Evolutionary conservation across 106 monocot genomes (phyloP), one percentile per base, ranked within the genome.

Genomic region (Dendrobium chrysotoxum): DNA sequence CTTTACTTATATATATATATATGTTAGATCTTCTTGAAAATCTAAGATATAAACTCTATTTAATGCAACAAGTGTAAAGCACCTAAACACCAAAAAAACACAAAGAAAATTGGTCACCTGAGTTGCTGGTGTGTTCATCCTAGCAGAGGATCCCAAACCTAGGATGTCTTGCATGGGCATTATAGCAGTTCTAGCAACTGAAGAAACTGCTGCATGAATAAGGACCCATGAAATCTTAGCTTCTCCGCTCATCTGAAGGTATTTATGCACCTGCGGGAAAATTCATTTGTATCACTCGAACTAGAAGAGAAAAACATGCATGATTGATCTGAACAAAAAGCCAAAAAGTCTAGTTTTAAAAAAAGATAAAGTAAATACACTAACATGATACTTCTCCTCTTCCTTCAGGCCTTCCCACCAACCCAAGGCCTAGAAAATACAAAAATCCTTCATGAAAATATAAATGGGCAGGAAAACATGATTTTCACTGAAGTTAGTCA

Each of bases 41-140:
- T 35, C 35, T 35, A 35, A 35, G 35, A 35, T 35, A 35, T 35
- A 35, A 35, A 35, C 35, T 35, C 35, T 35, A 35, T 35, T 35
- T 35, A 35, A 35, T 0, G 35, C 35, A 35, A 35, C 35, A 35
- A 3, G 35, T 35, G 35, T 35, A 35, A 35, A 35, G 35, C 35
- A 35, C 35, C 35, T 3, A 35, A 35, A 3, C 35, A 35, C 35
- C 35, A 35, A 35, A 35, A 53, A 50, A 81, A 39, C 41, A 4
- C 1, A 58, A 53, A 64, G 45, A 6, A 28, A 8, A 57, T 50
- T 50, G 13, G 47, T 78, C 7, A 99, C 98, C 95, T 99, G 98
- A 9, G 98, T 99, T 12, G 95, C 98, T 46, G 98, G 98, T 73
- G 78, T 93, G 79, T 99, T 98, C 96, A 98, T 98, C 78, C 95